Percentiles rank a stretch among this genome's conserved stretches.
Conservation (phyloP, 805 yeast genomes). For the Candida saitoana region DNA sequence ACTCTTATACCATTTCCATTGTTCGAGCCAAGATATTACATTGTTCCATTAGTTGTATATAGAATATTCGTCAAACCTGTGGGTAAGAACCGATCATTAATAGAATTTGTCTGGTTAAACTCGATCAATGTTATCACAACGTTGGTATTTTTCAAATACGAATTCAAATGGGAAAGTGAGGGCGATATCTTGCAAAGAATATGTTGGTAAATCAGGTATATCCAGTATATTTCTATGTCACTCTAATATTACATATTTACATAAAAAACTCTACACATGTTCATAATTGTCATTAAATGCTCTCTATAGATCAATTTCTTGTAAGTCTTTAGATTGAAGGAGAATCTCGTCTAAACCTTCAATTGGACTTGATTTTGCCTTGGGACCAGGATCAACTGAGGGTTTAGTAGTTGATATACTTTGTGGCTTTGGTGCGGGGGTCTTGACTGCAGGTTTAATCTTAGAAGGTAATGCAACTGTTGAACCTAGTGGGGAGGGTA, state of each 20-base stretch:
- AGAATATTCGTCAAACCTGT: constrained; percentile 43
- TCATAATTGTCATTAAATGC: neutral
- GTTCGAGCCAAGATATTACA: constrained; percentile 90
- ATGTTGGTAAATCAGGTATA: constrained; percentile 61
- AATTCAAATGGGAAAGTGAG: constrained; percentile 68
- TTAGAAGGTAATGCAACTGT: neutral
- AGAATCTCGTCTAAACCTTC: neutral
- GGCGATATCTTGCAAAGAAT: constrained; percentile 63
- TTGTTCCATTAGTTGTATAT: constrained; percentile 75
- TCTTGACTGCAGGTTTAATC: neutral
- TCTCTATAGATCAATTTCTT: constrained; percentile 3
- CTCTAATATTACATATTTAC: neutral
- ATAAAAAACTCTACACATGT: neutral
- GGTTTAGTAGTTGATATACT: neutral
- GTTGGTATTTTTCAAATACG: constrained; percentile 52
- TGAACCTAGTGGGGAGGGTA: neutral
- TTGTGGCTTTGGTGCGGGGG: neutral
- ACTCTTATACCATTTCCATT: constrained; percentile 87
- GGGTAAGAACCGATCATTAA: constrained; percentile 28
- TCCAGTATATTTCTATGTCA: no score
- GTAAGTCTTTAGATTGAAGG: neutral
- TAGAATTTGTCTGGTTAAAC: constrained; percentile 64
- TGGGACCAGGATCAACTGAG: neutral
- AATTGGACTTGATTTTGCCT: neutral
- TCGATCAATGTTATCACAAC: constrained; percentile 51